Conservation (phyloP, 108 stramenopile genomes). For the Hondaea fermentalgiana region DNA sequence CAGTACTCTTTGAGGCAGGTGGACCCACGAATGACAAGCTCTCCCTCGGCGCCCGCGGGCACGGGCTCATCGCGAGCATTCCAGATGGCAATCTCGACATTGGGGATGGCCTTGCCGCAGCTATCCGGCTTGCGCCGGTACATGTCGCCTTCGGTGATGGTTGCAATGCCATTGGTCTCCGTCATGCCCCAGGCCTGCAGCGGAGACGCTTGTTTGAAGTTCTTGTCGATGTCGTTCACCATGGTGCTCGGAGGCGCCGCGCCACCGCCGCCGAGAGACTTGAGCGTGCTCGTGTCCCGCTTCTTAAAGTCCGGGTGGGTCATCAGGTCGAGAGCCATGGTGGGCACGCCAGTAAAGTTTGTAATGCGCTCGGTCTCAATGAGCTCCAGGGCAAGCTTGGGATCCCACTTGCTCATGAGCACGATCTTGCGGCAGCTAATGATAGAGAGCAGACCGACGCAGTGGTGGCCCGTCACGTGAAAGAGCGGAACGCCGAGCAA, state of each 20-base stretch:
- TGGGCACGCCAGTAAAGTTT: constrained; percentile 6
- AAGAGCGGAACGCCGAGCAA: constrained; percentile 10
- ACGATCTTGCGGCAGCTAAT: background rate
- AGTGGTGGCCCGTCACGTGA: background rate
- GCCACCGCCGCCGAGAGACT: background rate
- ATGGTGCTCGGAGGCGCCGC: background rate
- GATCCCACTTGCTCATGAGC: constrained; percentile 16
- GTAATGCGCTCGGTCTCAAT: background rate
- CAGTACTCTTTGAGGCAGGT: constrained; percentile 24
- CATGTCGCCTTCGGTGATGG: background rate
- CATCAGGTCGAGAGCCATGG: constrained; percentile 22
- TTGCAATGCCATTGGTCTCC: background rate
- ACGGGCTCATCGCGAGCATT: background rate
- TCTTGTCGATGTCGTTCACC: background rate
- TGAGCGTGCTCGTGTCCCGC: background rate
- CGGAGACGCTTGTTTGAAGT: background rate
- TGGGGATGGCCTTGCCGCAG: background rate
- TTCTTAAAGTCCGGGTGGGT: background rate
- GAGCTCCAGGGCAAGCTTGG: background rate
- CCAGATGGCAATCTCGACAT: background rate
- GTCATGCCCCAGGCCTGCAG: constrained; percentile 14
- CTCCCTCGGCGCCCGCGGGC: constrained; percentile 21
- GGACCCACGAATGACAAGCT: constrained; percentile 31
- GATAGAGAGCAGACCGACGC: background rate
- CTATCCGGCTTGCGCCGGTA: background rate